Conservation (phyloP, 768 basidiomycete genomes). For the Lactarius tabidus region DNA sequence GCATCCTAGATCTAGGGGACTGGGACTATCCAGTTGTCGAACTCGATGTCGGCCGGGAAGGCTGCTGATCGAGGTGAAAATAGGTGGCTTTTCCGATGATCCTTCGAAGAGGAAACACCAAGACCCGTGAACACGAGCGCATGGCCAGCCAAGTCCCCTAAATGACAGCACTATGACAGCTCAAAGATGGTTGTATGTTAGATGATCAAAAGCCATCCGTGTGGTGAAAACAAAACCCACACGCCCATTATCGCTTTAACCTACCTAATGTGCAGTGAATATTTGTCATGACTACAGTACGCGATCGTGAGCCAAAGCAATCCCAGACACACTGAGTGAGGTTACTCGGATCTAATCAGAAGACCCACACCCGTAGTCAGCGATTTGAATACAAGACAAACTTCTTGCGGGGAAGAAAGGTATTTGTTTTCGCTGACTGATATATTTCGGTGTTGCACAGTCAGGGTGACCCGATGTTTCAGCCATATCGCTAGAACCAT, state of each 20-base stretch:
- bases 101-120: neutral
- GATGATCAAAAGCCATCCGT: neutral
- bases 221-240: neutral
- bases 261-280: neutral
- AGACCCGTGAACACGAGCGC: neutral
- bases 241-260: neutral
- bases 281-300: neutral
- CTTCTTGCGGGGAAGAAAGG: neutral
- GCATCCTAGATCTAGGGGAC: neutral
- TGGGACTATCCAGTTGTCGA: neutral
- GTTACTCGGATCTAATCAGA: neutral
- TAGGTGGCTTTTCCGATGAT: neutral
- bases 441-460: neutral
- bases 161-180: neutral
- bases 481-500: neutral
- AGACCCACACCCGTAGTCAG: neutral
- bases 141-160: neutral
- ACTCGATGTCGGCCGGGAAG: neutral
- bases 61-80: neutral
- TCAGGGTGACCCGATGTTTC: neutral
- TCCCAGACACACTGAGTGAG: neutral
- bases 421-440: neutral
- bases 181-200: neutral
- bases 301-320: slow-evolving; percentile 1
- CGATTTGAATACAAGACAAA: neutral